phyloP scores from a whole-genome alignment of 805 yeast species.

The Candida loeiensis region DNA sequence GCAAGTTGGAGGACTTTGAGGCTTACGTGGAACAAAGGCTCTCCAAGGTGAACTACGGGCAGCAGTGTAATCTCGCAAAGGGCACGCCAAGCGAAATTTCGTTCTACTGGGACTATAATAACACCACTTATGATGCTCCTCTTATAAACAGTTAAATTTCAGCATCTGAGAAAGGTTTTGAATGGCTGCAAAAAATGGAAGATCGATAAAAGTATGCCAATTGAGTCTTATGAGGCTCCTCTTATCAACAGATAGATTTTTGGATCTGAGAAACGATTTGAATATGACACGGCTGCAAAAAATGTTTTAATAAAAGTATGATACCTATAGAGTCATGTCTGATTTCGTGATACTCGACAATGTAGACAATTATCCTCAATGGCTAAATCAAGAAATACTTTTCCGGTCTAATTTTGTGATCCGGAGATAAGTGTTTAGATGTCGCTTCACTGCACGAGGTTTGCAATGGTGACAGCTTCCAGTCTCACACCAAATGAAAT shows the following conservation, averaged over 20 bases:
- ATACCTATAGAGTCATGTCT: constrained; percentile 18
- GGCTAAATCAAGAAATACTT: no score
- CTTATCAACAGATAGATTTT: constrained; percentile 3
- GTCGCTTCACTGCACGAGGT: no score
- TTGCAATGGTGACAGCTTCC: no score
- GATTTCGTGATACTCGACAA: no score
- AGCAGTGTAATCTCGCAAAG: constrained; percentile 25
- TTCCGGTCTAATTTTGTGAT: no score
- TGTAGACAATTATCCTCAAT: no score
- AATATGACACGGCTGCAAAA: constrained; percentile 23
- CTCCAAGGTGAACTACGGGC: constrained; percentile 20
- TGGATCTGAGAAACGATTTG: no score
- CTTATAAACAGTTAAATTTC: constrained; percentile 2
- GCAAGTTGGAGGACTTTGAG: constrained; percentile 36
- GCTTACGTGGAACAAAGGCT: constrained; percentile 28
- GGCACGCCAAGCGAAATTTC: constrained; percentile 17
- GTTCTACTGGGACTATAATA: constrained; percentile 24
- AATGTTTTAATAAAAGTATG: constrained; percentile 23
- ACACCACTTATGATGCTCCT: constrained; percentile 16
- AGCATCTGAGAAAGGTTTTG: no score
- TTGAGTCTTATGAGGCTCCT: constrained; percentile 16
- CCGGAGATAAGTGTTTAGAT: no score
- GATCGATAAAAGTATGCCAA: constrained; percentile 17
- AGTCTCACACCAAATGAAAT: no score
- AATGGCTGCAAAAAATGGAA: constrained; percentile 28